Evolutionary conservation across 2,329 filamentous ascomycete genomes (phyloP).

Genomic region (Davidsoniella australis): DNA sequence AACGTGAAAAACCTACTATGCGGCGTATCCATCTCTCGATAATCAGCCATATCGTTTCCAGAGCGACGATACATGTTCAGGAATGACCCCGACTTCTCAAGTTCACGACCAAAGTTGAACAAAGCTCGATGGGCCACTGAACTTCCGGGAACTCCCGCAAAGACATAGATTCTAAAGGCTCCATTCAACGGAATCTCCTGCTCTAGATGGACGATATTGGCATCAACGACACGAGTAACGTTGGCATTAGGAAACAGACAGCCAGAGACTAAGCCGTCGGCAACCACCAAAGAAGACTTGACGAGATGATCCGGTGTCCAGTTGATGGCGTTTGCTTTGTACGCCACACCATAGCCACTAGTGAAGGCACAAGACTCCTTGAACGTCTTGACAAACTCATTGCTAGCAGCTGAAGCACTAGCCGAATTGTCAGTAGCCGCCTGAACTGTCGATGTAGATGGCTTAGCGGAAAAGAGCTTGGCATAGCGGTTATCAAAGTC

Average conservation of each 20-base stretch:
- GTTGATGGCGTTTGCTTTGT: slow-evolving; percentile 67
- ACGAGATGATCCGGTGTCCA: slow-evolving; percentile 61
- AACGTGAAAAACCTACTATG: slow-evolving; percentile 71
- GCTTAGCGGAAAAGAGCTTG: slow-evolving; percentile 70
- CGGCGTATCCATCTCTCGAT: slow-evolving; percentile 72
- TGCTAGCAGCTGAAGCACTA: slow-evolving; percentile 20
- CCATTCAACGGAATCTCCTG: slow-evolving; percentile 82
- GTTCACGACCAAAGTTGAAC: slow-evolving; percentile 47
- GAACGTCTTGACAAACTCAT: slow-evolving; percentile 76
- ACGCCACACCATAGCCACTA: slow-evolving; percentile 77
- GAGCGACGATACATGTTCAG: slow-evolving; percentile 46
- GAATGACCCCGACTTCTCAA: slow-evolving; percentile 54
- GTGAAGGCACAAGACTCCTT: slow-evolving; percentile 87
- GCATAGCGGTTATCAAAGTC: slow-evolving; percentile 82
- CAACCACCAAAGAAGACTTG: slow-evolving; percentile 51
- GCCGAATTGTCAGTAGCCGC: slow-evolving; percentile 34
- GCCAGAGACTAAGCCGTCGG: slow-evolving; percentile 48
- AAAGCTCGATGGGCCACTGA: slow-evolving; percentile 44
- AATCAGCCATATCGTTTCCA: slow-evolving; percentile 45
- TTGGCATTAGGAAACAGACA: slow-evolving; percentile 61
- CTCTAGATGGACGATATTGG: slow-evolving; percentile 79
- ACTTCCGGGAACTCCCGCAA: slow-evolving; percentile 46
- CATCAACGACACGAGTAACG: slow-evolving; percentile 74
- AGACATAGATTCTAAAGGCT: slow-evolving; percentile 72
- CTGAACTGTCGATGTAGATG: slow-evolving; percentile 54